Base-by-base conservation (phyloP, 768 basidiomycete species). In the Zangia roseola region DNA sequence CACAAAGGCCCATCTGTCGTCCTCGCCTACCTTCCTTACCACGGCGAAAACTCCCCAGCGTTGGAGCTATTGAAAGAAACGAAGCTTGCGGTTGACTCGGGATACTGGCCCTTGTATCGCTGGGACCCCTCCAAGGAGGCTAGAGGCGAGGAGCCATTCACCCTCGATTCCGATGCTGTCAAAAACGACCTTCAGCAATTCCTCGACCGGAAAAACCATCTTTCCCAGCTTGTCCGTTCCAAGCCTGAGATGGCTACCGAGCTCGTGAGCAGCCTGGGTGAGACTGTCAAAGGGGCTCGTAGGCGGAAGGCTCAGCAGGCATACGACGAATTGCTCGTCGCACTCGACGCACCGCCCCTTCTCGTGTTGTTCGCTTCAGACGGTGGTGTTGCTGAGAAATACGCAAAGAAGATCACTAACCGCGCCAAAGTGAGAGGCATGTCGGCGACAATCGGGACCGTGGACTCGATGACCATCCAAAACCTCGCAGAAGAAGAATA, bases 101-200 rank as follows among this genome's bases (percentile, higher is more conserved):
- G 95, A 3, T 95, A 94, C 71, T 98, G 97, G 97, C 95, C 95
- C 0, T 74, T 98, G 44, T 99, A 98, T 76, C 82, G 97, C 47
- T 99, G 95, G 94, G 86, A 99, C 68, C 97, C 97, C 0, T 78
- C 79, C 59, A 88, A 89, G 67, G 91, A 94, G 60, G 70, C 69
- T 21, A 70, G 69, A 37, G 87, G 87, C 35, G 76, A 84, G 62
- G 92, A 94, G 54, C 87, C 90, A 14, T 99, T 99, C 75, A 78
- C 80, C 12, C 83, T 99, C 50, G 97, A 98, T 70, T 94, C 91
- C 4, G 91, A 95, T 57, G 77, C 86, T 25, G 81, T 99, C 71
- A 98, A 97, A 79, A 86, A 91, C 52, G 95, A 97, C 60, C 75
- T 99, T 19, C 83, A 86, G 66, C 78, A 86, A 58, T 99, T 98